Base-by-base conservation (phyloP, 345 rosid genomes). In the Turritis glabra region DNA sequence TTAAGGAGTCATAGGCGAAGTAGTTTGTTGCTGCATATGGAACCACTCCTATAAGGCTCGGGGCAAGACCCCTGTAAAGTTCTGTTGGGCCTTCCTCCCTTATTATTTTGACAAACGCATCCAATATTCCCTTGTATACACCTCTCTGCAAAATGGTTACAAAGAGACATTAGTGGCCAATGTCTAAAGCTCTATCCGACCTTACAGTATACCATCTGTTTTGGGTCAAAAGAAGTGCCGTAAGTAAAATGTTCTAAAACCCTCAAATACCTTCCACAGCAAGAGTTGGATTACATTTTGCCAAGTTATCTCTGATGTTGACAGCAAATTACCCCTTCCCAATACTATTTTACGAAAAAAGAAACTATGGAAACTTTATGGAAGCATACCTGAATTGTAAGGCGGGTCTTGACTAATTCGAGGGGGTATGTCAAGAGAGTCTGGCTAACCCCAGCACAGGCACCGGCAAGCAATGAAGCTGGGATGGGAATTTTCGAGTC, bases 391-490 rank as follows among this genome's bases (percentile, higher is more conserved):
- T 91, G 91, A 52, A 93, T 87, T 2, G 98, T 93, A 53, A 93
- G 71, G 29, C 97, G 92, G 35, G 98, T 93, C 84, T 93, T 93
- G 64, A 93, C 82, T 64, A 91, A 80, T 79, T 93, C 97, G 1
- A 93, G 98, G 0, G 98, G 97, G 73, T 91, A 93, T 3, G 92
- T 93, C 83, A 85, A 88, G 58, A 93, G 75, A 19, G 98, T 91
- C n/a, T 94, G 92, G 82, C 90, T 91, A 67, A 93, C 97, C 15
- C 98, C 98, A 76, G 97, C 98, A 85, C 97, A 91, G 0, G 98
- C 98, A 51, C 97, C 98, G 0, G 98, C 98, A 18, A 93, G 67
- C 58, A 91, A 80, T 1, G 98, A 93, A 29, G 97, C 87, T 15
- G 98, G 89, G 57, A 93, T 66, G 4, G 89, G 88, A 17, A 91